Conservation (phyloP, 495 filamentous ascomycete species). For the Schizothecium vesticola region DNA sequence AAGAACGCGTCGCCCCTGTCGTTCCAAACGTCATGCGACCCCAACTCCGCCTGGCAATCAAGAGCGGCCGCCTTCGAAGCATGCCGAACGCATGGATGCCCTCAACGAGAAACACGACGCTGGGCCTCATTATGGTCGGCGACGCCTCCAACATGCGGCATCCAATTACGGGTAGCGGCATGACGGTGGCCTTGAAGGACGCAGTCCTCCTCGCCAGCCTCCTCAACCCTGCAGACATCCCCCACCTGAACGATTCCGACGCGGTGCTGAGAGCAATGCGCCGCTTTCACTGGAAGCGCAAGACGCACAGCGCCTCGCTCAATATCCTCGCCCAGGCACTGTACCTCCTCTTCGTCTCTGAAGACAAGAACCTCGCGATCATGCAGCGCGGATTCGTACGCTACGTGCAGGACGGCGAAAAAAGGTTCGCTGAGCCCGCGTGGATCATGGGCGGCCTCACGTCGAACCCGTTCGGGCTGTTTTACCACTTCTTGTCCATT, state of each 20-base stretch:
- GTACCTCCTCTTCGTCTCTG: conserved; percentile 12
- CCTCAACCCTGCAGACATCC: background rate
- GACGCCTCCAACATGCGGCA: conserved; percentile 18
- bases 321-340: conserved; percentile 18
- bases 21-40: conserved; percentile 1
- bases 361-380: conserved; percentile 8
- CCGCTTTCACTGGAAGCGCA: conserved; percentile 13
- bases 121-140: conserved; percentile 11
- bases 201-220: background rate
- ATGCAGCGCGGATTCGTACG: conserved; percentile 16
- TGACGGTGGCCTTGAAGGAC: conserved; percentile 18
- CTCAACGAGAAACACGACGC: conserved; percentile 4
- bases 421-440: conserved; percentile 14
- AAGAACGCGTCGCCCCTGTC: background rate
- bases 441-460: conserved; percentile 16
- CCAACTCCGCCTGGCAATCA: background rate
- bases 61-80: conserved; percentile 9
- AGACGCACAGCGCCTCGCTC: conserved; percentile 11
- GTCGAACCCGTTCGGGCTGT: conserved; percentile 1
- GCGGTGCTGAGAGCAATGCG: background rate
- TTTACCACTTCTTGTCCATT: conserved; percentile 13
- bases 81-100: conserved; percentile 15
- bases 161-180: conserved; percentile 15
- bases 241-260: background rate
- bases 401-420: conserved; percentile 15